Evolutionary conservation across 129 eudicot genomes (phyloP), one percentile per base, ranked within the genome.

Genomic region (Flaveria brownii): DNA sequence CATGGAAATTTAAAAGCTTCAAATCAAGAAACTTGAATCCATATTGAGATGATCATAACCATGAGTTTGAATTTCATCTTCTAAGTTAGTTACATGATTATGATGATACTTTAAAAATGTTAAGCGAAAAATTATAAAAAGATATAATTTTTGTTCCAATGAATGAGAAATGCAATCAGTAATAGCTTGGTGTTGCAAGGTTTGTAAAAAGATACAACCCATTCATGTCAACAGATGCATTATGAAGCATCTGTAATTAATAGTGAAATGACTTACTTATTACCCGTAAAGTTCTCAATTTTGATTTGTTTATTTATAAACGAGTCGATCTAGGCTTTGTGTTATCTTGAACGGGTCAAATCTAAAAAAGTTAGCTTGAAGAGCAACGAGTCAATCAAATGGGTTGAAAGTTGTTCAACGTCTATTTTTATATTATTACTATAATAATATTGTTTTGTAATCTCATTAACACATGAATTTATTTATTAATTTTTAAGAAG

Each of bases 141-240:
- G 39, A 33, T 33, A 33, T 33, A 33, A 33, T 4, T 33, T 33
- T 33, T 33, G 39, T 33, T 33, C 39, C 39, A 33, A 33, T 20
- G 39, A 33, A 33, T 33, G 39, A 33, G 6, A 33, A 33, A 33
- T 0, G 39, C 39, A 33, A 33, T 33, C 39, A 5, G 39, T 80
- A 69, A 25, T 66, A 84, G 23, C 90, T 81, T 73, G 22, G 22
- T 20, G 22, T 20, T 20, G 22, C 60, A 83, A 92, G 96, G 97
- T 92, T 49, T 56, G 73, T 36, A 33, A 16, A 47, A 2, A 69
- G 36, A 71, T 66, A 51, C 43, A 66, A 25, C 64, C 43, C 45
- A 42, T 68, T 77, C 23, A 54, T 43, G 39, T 73, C 12, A 72
- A 65, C 20, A 68, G 9, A 46, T 36, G n/a, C 41, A 51, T 76